Evolutionary conservation across 208 protist genomes (phyloP), one percentile per base, ranked within the genome.

Genomic region (Leishmania turanica): DNA sequence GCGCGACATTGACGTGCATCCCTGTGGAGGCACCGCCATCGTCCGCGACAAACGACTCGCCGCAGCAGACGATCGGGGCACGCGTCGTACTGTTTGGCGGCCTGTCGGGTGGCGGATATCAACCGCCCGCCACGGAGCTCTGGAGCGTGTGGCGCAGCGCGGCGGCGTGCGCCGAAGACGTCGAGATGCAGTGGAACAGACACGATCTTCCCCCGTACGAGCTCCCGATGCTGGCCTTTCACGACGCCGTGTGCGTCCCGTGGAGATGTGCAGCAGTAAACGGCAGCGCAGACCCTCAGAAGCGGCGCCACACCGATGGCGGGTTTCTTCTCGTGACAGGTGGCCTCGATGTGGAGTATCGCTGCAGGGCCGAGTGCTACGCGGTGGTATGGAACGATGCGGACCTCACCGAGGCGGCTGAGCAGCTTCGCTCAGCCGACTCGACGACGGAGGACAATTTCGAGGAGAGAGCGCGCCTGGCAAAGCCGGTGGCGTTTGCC

Each of bases 241-340:
- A 92, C 78, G 82, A 81, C 73, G 82, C 89, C 34, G 71, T 88
- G 34, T 66, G 65, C 34, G 76, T 92, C 70, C 77, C 87, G 47
- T 79, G 80, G 75, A 47, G 72, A 4, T 5, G 42, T 13, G 72
- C 72, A 3, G 70, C 42, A 31, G 40, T 49, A 40, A 7, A 56
- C 13, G 24, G 49, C 3, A 31, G 60, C 17, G 1, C 65, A 68
- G 62, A 42, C 62, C 62, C 45, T 42, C 34, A 49, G 9, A 5
- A 27, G 51, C 75, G 65, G 31, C 27, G 17, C n/a, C 68, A 75
- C 21, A 51, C 40, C 31, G 58, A 66, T 73, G 49, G 85, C 27
- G 83, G 83, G 64, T 90, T 87, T 80, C 77, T 92, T 42, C 78
- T 96, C 51, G 70, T 94, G 40, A 86, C 87, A 58, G 92, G 92